phyloP scores from a whole-genome alignment of 495 filamentous ascomycete genomes.

The Trichoderma orchidacearum region DNA sequence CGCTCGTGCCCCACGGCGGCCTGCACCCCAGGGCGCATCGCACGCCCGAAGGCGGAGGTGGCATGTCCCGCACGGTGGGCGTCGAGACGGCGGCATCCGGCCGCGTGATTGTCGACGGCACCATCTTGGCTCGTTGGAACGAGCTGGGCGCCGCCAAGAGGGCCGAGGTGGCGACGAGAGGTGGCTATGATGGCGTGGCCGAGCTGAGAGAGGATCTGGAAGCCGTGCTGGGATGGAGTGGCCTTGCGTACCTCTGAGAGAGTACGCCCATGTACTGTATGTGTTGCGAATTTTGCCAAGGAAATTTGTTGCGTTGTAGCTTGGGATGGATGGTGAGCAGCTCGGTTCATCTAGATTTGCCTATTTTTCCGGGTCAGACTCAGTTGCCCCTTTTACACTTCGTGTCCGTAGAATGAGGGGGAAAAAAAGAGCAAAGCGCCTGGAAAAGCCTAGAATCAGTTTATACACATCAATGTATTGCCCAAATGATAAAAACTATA shows the following conservation, averaged over 20 bases:
- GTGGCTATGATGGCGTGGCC: constrained; percentile 46
- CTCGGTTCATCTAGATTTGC: no score
- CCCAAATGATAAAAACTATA: no score
- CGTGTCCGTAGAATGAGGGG: no score
- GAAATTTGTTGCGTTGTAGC: no score
- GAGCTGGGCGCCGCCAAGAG: constrained; percentile 55
- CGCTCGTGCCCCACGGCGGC: constrained; percentile 61
- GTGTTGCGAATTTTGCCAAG: no score
- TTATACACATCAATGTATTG: no score
- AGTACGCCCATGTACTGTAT: no score
- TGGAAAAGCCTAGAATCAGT: no score
- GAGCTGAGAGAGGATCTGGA: constrained; percentile 28
- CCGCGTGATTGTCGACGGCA: constrained; percentile 32
- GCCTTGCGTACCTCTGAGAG: constrained; percentile 20
- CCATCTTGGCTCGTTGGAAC: constrained; percentile 45
- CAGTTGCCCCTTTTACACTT: no score
- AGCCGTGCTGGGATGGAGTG: constrained; percentile 19
- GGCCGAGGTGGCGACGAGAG: constrained; percentile 54
- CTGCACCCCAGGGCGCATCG: constrained; percentile 75
- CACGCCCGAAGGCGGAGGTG: constrained; percentile 13
- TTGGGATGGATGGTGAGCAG: no score
- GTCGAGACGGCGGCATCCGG: constrained; percentile 35
- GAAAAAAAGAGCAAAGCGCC: no score
- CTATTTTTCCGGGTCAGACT: no score
- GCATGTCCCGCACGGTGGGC: constrained; percentile 13